Evolutionary conservation across 1,284 basidiomycete genomes (phyloP).

Genomic region (Ceratobasidium theobromae): DNA sequence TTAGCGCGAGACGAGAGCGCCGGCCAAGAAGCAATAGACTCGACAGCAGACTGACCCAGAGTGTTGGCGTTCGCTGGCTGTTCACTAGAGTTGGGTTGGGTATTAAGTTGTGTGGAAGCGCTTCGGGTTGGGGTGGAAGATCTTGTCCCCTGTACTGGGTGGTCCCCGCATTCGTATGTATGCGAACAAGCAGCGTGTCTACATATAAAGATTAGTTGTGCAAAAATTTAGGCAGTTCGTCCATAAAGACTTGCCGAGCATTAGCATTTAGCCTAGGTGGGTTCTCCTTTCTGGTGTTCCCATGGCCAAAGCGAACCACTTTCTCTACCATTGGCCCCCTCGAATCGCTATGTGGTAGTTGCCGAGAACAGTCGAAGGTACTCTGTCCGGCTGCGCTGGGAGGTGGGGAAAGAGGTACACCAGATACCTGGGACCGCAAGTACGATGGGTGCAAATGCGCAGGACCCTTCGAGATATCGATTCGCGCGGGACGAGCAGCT

Average conservation of each 20-base stretch:
- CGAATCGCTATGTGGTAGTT: no score
- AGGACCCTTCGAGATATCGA: slow-evolving; percentile 5
- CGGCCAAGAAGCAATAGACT: slow-evolving; percentile 12
- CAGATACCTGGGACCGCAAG: not conserved
- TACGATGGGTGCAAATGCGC: slow-evolving; percentile 18
- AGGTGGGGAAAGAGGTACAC: slow-evolving; percentile 6
- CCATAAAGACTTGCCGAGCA: not conserved
- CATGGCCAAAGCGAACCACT: no score
- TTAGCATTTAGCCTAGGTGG: no score
- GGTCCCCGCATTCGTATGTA: not conserved
- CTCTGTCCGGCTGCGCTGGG: slow-evolving; percentile 8
- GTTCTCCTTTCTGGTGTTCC: no score
- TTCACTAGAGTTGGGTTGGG: not conserved
- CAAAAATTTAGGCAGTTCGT: not conserved
- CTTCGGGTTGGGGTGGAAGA: not conserved
- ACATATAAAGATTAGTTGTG: not conserved
- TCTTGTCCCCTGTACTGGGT: not conserved
- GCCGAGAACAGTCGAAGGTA: no score
- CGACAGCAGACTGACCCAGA: not conserved
- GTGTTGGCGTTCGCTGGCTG: not conserved
- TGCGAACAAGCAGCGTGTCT: not conserved
- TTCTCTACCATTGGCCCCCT: no score
- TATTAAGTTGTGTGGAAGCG: not conserved
- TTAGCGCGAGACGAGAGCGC: slow-evolving; percentile 21
- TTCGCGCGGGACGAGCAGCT: slow-evolving; percentile 14